A percentile compares a stretch with the other conserved stretches of the same genome.
These are phyloP conservation scores for Cairneyella variabilis DNA, from an alignment of 495 filamentous ascomycete genomes.

Conservation along the genomic window DNA sequence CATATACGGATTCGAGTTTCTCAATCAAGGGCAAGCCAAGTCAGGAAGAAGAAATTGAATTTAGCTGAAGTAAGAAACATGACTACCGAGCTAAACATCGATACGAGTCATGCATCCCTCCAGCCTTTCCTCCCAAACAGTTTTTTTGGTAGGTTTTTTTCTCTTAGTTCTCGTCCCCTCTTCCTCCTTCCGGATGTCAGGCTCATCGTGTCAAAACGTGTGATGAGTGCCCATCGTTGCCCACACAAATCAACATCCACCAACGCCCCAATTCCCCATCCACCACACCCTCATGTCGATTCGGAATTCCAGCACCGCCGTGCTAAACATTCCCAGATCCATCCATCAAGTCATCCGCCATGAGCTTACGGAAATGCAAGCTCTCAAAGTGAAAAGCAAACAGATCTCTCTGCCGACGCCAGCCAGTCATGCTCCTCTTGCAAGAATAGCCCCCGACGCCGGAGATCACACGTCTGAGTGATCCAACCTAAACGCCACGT, in stretches of 20 bases:
- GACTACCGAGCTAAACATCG: conserved; percentile 17
- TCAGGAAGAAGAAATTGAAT: conserved; percentile 5
- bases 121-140: conserved; percentile 3
- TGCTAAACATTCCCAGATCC: conserved; percentile 6
- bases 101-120: conserved; percentile 11
- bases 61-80: conserved; percentile 13
- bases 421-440: conserved; percentile 22
- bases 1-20: too few relatives aligned
- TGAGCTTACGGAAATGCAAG: conserved; percentile 14
- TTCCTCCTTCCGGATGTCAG: conserved; percentile 7
- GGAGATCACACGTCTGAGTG: conserved; percentile 22
- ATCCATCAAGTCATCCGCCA: conserved; percentile 13
- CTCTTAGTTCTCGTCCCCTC: background rate
- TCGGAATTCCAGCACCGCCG: conserved; percentile 9
- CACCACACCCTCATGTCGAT: conserved; percentile 9
- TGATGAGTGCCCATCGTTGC: conserved; percentile 15
- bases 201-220: conserved; percentile 13
- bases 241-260: conserved; percentile 10
- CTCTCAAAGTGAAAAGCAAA: conserved; percentile 14
- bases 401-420: conserved; percentile 22
- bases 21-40: too few relatives aligned
- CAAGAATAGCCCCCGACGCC: conserved; percentile 22
- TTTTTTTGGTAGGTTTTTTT: conserved; percentile 11
- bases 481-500: conserved; percentile 16
- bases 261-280: conserved; percentile 14